Evolutionary conservation across 352 stramenopile species (phyloP), one percentile per base, ranked within the genome.

Genomic region (Globisporangium paroecandrum): DNA sequence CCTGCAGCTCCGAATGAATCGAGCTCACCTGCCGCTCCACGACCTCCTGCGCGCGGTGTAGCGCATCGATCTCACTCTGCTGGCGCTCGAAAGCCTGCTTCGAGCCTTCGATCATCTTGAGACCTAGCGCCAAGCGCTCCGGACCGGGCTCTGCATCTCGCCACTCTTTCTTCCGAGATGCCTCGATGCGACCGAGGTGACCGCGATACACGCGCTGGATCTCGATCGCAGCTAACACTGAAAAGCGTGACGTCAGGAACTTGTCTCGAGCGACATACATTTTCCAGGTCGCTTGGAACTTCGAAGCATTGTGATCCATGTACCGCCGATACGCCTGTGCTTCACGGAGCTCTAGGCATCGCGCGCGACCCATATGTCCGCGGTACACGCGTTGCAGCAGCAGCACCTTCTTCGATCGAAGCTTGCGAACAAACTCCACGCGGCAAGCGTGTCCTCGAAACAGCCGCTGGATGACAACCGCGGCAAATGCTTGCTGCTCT

Each of bases 11-110:
- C 2, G 82, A 76, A 69, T 98, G 91, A 41, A 98, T 95, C 1
- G 91, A 74, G 51, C 83, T 96, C 57, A 98, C 89, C 60, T 97
- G 87, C 4, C 75, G 74, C 75, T 98, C 94, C 4, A 93, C 90
- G 3, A 77, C 69, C 65, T 97, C 91, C 71, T 98, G 94, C 18
- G 91, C 90, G 3, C 91, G 84, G 66, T 98, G 91, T 18, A 98
- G 71, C 12, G 90, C 91, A 54, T 98, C 92, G 32, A 98, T 89
- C 66, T 98, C 94, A 63, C 82, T 88, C 68, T 97, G 93, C 69
- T 98, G 94, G 9, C 89, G 76, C 65, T 97, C 89, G 69, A 98
- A 98, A 3, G 92, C 93, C 38, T 91, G 83, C 68, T 98, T 98
- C 4, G 90, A 97, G 46, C 94, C 91, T 69, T 98, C 94, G 57